Percentiles rank a stretch among this genome's conserved stretches.
Conservation (phyloP, 2,329 filamentous ascomycete genomes). For the Colletotrichum sp. region DNA sequence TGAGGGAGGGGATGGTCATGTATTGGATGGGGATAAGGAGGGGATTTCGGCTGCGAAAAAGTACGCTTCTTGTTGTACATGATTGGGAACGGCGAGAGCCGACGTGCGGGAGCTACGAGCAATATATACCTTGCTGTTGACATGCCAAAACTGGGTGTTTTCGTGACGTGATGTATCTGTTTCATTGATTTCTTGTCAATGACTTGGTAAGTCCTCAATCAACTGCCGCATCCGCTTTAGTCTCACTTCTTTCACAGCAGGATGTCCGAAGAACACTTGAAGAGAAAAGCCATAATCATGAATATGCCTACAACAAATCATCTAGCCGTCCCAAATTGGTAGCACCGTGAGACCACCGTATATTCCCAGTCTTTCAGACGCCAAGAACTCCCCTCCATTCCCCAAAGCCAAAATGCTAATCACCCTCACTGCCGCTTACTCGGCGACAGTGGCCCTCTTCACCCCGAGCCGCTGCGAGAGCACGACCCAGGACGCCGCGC, state of each 20-base stretch:
- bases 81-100: background rate
- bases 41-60: background rate
- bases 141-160: background rate
- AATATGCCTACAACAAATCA: background rate
- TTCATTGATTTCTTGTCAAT: background rate
- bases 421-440: background rate
- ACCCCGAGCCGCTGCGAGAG: slow-evolving; percentile 10
- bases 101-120: background rate
- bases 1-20: slow-evolving; percentile 2
- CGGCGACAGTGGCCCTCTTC: slow-evolving; percentile 3
- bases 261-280: background rate
- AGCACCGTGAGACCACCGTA: background rate
- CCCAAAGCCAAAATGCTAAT: background rate
- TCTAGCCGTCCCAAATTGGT: background rate
- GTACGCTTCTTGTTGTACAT: slow-evolving; percentile 9
- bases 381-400: background rate
- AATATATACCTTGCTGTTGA: slow-evolving; percentile 11
- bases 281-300: background rate
- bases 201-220: background rate
- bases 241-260: background rate
- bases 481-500: slow-evolving; percentile 10
- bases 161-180: background rate
- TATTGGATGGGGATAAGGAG: background rate
- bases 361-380: background rate
- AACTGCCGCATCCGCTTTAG: background rate